phyloP scores from a whole-genome alignment of 2,329 filamentous ascomycete genomes.

The Colletotrichum sp. region DNA sequence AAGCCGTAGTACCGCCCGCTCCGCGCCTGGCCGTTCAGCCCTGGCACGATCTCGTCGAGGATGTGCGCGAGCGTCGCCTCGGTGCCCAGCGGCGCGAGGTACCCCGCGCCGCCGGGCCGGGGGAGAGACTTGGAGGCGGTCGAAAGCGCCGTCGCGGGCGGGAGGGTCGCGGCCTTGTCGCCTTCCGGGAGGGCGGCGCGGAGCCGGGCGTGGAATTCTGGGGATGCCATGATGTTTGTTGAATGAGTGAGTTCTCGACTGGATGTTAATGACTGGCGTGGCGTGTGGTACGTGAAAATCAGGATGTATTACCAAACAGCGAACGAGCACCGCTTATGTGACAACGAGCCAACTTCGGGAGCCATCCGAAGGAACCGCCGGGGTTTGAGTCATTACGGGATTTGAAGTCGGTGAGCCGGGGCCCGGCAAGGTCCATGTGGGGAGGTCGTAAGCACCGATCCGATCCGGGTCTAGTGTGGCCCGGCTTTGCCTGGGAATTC shows the following conservation, averaged over 20 bases:
- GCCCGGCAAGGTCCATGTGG: background rate
- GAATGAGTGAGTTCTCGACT: background rate
- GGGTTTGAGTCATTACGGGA: background rate
- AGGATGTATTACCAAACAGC: background rate
- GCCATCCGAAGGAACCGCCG: background rate
- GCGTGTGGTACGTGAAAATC: background rate
- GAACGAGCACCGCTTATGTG: background rate
- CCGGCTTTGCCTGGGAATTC: background rate
- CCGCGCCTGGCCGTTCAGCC: conserved; percentile 69
- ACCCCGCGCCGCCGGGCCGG: conserved; percentile 27
- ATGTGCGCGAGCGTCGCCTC: conserved; percentile 47
- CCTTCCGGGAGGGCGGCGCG: background rate
- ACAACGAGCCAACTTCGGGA: background rate
- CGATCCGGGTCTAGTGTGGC: background rate
- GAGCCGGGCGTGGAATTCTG: conserved; percentile 12
- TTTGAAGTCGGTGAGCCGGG: background rate
- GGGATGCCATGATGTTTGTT: background rate
- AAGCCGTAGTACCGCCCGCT: conserved; percentile 84
- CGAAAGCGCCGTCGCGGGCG: conserved; percentile 35
- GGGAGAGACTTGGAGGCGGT: conserved; percentile 47
- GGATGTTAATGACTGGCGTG: background rate
- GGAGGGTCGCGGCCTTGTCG: conserved; percentile 40
- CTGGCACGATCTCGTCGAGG: conserved; percentile 53
- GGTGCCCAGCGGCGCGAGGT: conserved; percentile 36
- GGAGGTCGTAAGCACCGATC: background rate